A percentile compares a stretch with the other conserved stretches of the same genome.
Evolutionary conservation across 495 filamentous ascomycete genomes (phyloP).

Genomic region (Tuber microsphaerosporum): DNA sequence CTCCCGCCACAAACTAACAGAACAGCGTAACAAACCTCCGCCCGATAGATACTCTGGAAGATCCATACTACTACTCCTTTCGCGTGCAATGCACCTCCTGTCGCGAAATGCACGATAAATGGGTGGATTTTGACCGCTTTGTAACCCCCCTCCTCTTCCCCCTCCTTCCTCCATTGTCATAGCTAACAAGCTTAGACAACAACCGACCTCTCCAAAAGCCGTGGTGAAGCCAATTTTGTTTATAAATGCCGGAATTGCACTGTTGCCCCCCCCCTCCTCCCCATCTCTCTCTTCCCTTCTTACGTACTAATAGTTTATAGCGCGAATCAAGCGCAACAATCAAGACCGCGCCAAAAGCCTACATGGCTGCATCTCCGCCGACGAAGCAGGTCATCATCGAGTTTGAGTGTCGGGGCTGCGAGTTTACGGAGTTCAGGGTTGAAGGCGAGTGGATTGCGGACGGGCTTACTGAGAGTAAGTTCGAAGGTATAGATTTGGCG

Average conservation of each 20-base stretch:
- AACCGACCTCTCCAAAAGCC: slow-evolving; percentile 80
- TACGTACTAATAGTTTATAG: slow-evolving; percentile 40
- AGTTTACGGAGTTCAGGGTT: slow-evolving; percentile 81
- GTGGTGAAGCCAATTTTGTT: slow-evolving; percentile 94
- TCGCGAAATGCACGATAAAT: slow-evolving; percentile 81
- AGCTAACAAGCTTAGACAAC: slow-evolving; percentile 53
- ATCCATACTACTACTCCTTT: slow-evolving; percentile 91
- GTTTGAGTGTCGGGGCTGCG: slow-evolving; percentile 87
- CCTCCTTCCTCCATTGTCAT: background rate
- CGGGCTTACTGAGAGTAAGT: slow-evolving; percentile 66
- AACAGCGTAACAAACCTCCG: slow-evolving; percentile 78
- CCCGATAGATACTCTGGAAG: slow-evolving; percentile 70
- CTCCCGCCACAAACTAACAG: slow-evolving; percentile 20
- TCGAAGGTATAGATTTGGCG: slow-evolving; percentile 66
- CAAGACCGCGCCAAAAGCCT: slow-evolving; percentile 60
- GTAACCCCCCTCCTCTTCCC: slow-evolving; percentile 46
- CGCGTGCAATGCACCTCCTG: slow-evolving; percentile 94
- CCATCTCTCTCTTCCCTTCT: background rate
- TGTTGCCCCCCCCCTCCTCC: slow-evolving; percentile 44
- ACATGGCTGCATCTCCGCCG: slow-evolving; percentile 60
- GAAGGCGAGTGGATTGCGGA: slow-evolving; percentile 90
- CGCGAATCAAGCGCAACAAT: slow-evolving; percentile 59
- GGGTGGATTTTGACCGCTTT: slow-evolving; percentile 77
- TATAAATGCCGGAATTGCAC: slow-evolving; percentile 94
- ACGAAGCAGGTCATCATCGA: slow-evolving; percentile 70